phyloP scores from a whole-genome alignment of 176 grass and related monocot species.

The Avena atlantica region DNA sequence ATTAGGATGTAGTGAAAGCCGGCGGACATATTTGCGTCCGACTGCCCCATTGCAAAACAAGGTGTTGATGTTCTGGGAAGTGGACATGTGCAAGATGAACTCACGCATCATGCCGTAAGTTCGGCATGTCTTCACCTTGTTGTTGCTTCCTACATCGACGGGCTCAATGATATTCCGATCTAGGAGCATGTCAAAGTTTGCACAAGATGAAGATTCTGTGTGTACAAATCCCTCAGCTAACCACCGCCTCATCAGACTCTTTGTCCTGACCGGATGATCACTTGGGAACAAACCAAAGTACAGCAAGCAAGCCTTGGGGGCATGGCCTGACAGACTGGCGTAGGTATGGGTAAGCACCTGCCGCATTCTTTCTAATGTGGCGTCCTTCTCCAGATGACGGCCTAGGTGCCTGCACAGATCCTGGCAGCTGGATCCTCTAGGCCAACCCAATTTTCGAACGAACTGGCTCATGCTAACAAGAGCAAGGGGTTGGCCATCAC shows the following conservation, averaged over 20 bases:
- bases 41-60: background rate
- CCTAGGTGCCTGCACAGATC: background rate
- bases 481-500: conserved; percentile 22
- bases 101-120: conserved; percentile 21
- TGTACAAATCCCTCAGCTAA: conserved; percentile 24
- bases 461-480: conserved; percentile 19
- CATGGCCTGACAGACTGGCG: conserved; percentile 6
- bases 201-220: background rate
- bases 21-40: background rate
- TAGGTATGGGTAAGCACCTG: conserved; percentile 19
- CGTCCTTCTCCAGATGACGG: conserved; percentile 9
- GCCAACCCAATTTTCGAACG: conserved; percentile 14
- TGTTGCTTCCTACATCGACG: conserved; percentile 4
- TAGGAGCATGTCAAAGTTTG: background rate
- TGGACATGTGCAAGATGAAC: conserved; percentile 7
- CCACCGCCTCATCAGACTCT: conserved; percentile 25
- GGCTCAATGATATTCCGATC: conserved; percentile 26
- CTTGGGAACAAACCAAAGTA: conserved; percentile 30
- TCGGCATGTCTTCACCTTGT: conserved; percentile 25
- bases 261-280: conserved; percentile 10
- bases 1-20: conserved; percentile 19
- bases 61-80: conserved; percentile 1
- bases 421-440: background rate
- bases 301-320: conserved; percentile 29
- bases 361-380: background rate